Evolutionary conservation across 2,329 filamentous ascomycete species (phyloP).

Genomic region (Phialemoniopsis sp.): DNA sequence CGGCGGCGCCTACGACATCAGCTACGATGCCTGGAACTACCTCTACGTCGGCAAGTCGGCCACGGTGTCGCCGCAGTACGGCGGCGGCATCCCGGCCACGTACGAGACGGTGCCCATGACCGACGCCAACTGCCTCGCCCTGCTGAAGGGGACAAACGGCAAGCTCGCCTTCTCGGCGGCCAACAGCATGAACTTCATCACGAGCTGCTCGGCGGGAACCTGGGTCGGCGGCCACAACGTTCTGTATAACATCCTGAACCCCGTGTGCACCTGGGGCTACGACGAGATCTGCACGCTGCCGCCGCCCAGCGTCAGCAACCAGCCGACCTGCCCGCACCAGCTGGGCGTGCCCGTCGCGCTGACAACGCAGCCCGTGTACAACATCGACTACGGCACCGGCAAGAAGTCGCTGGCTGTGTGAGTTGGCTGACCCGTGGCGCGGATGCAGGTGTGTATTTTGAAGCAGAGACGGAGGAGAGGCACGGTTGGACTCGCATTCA

Average conservation of each 20-base stretch:
- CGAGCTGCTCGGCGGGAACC: conserved; percentile 39
- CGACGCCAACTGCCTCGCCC: conserved; percentile 35
- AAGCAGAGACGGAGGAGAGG: too few species aligned
- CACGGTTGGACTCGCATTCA: too few species aligned
- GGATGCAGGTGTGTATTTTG: too few species aligned
- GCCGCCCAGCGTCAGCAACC: conserved; percentile 30
- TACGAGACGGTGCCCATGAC: conserved; percentile 42
- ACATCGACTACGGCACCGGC: conserved; percentile 48
- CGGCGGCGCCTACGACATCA: conserved; percentile 51
- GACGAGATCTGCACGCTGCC: conserved; percentile 44
- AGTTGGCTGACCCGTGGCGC: too few species aligned
- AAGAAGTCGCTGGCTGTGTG: conserved; percentile 25
- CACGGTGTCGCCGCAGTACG: conserved; percentile 34
- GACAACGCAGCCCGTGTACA: conserved; percentile 37
- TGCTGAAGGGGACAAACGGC: conserved; percentile 42
- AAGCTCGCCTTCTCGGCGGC: conserved; percentile 50
- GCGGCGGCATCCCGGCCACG: conserved; percentile 46
- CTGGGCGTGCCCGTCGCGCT: conserved; percentile 26
- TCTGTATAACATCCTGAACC: conserved; percentile 49
- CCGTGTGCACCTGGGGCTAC: conserved; percentile 42
- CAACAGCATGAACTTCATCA: conserved; percentile 53
- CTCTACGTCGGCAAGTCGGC: conserved; percentile 47
- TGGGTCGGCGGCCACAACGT: conserved; percentile 49
- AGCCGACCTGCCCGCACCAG: conserved; percentile 42
- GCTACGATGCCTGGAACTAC: conserved; percentile 59